These are phyloP conservation scores for Kwoniella shandongensis DNA, from an alignment of 768 basidiomycete species.

Conservation along the genomic window DNA sequence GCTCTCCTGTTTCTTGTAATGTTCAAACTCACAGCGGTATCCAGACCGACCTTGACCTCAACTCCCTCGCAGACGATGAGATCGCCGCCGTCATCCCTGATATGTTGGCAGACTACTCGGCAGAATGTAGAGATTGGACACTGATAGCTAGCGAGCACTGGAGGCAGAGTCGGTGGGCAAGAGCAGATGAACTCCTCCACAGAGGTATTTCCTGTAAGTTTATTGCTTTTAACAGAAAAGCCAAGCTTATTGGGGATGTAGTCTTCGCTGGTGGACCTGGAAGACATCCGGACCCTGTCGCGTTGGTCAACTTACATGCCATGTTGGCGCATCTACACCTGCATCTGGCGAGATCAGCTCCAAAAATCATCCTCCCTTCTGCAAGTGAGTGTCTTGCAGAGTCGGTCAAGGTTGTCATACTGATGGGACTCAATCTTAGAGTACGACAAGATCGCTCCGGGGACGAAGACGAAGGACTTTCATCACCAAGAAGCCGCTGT, in stretches of 20 bases:
- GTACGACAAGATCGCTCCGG: constrained; percentile 40
- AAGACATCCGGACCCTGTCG: constrained; percentile 53
- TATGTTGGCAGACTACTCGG: constrained; percentile 58
- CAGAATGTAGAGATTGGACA: constrained; percentile 52
- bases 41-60: constrained; percentile 72
- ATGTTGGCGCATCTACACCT: constrained; percentile 84
- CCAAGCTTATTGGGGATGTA: constrained; percentile 11
- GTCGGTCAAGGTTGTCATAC: not conserved
- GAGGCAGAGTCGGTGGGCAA: constrained; percentile 70
- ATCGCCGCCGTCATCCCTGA: constrained; percentile 59
- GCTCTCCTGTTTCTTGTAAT: not conserved
- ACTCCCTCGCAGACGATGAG: constrained; percentile 73
- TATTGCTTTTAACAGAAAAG: not conserved
- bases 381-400: constrained; percentile 63
- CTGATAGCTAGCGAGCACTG: constrained; percentile 80
- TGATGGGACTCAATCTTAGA: constrained; percentile 28
- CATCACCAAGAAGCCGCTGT: constrained; percentile 59
- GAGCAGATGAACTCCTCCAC: constrained; percentile 72
- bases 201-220: constrained; percentile 57
- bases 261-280: constrained; percentile 53
- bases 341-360: constrained; percentile 74
- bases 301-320: constrained; percentile 70
- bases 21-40: constrained; percentile 28
- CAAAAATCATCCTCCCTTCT: constrained; percentile 70
- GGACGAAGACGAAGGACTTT: constrained; percentile 34